These are phyloP conservation scores for Xerophyta viscosa DNA, from an alignment of 106 monocot species.

Conservation along the genomic window DNA sequence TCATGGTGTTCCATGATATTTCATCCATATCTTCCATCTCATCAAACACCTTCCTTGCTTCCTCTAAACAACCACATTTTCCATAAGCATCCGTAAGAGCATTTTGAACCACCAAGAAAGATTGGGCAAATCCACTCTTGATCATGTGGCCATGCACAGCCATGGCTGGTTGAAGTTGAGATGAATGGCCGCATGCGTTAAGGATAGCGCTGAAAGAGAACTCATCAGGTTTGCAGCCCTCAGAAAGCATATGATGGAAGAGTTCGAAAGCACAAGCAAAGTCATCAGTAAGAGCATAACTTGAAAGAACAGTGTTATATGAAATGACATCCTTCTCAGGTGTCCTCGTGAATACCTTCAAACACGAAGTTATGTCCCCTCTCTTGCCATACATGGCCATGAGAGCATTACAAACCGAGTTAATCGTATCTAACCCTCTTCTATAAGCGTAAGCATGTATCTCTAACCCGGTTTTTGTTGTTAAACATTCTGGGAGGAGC, in stretches of 20 bases:
- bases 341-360: slow-evolving; percentile 35
- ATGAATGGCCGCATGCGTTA: slow-evolving; percentile 45
- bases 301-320: slow-evolving; percentile 65
- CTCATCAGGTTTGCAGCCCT: slow-evolving; percentile 48
- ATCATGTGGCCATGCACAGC: slow-evolving; percentile 41
- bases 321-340: slow-evolving; percentile 54
- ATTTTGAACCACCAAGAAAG: slow-evolving; percentile 42
- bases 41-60: slow-evolving; percentile 53
- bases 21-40: slow-evolving; percentile 42
- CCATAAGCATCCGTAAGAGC: slow-evolving; percentile 71
- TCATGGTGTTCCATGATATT: slow-evolving; percentile 77
- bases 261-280: slow-evolving; percentile 34
- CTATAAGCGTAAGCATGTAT: slow-evolving; percentile 73
- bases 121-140: slow-evolving; percentile 43
- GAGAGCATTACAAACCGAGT: slow-evolving; percentile 62
- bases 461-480: slow-evolving; percentile 43
- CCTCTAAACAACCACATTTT: slow-evolving; percentile 49
- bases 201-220: slow-evolving; percentile 62
- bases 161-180: slow-evolving; percentile 39
- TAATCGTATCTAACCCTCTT: slow-evolving; percentile 34
- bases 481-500: slow-evolving; percentile 38
- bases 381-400: slow-evolving; percentile 64
- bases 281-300: slow-evolving; percentile 21
- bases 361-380: slow-evolving; percentile 23
- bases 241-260: slow-evolving; percentile 37